Evolutionary conservation across 192 early-diverging fungal genomes (phyloP), one percentile per base, ranked within the genome.

Genomic region (Funneliformis mosseae): DNA sequence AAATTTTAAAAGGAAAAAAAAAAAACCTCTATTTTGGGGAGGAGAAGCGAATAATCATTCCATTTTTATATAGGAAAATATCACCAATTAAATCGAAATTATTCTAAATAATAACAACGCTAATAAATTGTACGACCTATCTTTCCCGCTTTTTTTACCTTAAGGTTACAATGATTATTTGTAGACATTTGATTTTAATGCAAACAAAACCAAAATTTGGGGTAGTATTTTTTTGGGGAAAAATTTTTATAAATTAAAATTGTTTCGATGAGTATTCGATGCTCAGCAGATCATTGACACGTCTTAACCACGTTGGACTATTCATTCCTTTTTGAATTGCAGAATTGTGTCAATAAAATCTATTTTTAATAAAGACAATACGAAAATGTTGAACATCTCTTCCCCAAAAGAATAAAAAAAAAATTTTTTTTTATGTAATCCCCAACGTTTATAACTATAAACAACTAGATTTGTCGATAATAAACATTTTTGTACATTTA

Each of bases 181-280:
- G 62, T 42, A 8, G 18, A 62, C 28, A 50, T 45, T 8, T 60
- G 61, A 18, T 42, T 42, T n/a, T 70, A 43, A n/a, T n/a, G 28
- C 42, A 41, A 64, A 64, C 41, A 77, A 66, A 33, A 28, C 76
- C 76, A 77, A 77, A 77, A 64, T 77, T 77, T 77, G 76, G 76
- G 76, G 76, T 25, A 77, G 33, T 10, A 25, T 50, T 74, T 46
- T 46, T 74, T 74, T 27, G 73, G 73, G 73, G 43, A 10, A 74
- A 74, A 74, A 33, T 9, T 33, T 18, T 27, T 38, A 25, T 67
- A 33, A 33, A n/a, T 63, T 9, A 5, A n/a, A 25, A 27, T 25
- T 63, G 33, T 33, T 67, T 10, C 33, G 64, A 55, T 21, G 50
- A 55, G 16, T 21, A 55, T 21, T 55, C 50, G 50, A 55, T 55